Evolutionary conservation across 225 moss, liverwort and hornwort genomes (phyloP).

Genomic region (Sphagnum contortum): DNA sequence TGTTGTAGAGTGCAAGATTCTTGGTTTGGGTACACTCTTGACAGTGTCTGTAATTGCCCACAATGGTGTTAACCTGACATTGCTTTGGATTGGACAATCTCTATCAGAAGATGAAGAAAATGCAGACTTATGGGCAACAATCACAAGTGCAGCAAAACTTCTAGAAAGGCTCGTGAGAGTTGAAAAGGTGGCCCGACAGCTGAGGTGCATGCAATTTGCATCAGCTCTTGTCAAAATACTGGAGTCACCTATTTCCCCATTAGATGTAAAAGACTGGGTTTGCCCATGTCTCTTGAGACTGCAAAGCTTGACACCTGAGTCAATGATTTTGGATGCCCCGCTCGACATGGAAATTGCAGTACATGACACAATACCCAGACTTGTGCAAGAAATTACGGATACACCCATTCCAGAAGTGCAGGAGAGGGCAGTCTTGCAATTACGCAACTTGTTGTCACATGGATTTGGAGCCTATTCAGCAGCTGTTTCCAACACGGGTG

Average conservation of each 20-base stretch:
- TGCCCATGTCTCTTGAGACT: constrained; percentile 60
- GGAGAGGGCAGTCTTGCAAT: constrained; percentile 45
- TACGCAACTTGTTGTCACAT: constrained; percentile 48
- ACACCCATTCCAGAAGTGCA: constrained; percentile 22
- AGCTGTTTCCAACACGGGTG: constrained; percentile 49
- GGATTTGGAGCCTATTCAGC: constrained; percentile 48
- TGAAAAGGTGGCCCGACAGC: constrained; percentile 16
- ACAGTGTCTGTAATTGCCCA: too few species aligned
- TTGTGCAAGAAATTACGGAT: constrained; percentile 47
- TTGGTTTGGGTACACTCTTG: too few species aligned
- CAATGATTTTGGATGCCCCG: constrained; percentile 15
- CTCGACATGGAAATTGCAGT: constrained; percentile 38
- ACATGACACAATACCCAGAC: constrained; percentile 49
- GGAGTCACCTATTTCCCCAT: constrained; percentile 27
- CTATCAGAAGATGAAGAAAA: constrained; percentile 23
- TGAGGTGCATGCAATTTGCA: constrained; percentile 21
- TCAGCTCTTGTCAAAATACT: constrained; percentile 32
- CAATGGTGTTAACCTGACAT: too few species aligned
- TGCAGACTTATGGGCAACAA: constrained; percentile 38
- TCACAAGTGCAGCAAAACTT: constrained; percentile 45
- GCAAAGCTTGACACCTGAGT: constrained; percentile 24
- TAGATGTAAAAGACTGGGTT: constrained; percentile 48
- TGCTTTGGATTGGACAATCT: too few species aligned
- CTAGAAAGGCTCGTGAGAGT: constrained; percentile 43
- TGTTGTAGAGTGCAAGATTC: too few species aligned